Evolutionary conservation across 2,329 filamentous ascomycete genomes (phyloP).

Genomic region (Cladosporium sp.): DNA sequence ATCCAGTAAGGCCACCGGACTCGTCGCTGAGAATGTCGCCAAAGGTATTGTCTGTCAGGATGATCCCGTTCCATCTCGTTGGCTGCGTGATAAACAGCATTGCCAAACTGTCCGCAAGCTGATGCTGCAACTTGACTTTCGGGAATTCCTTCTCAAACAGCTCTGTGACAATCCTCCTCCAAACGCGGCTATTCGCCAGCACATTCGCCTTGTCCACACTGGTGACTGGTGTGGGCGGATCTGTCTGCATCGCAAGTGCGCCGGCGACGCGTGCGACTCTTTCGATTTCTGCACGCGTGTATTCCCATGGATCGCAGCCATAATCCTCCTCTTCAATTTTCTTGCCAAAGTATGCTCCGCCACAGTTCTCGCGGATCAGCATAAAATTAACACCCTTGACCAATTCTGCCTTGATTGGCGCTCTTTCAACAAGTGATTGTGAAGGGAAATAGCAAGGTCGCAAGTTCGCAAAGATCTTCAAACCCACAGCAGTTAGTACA

Average conservation of each 20-base stretch:
- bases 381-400: constrained; percentile 51
- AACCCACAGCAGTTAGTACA: background rate
- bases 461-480: constrained; percentile 51
- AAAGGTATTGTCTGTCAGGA: constrained; percentile 52
- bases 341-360: constrained; percentile 53
- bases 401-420: constrained; percentile 49
- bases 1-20: constrained; percentile 49
- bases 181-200: constrained; percentile 52
- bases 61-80: constrained; percentile 50
- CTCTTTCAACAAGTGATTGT: constrained; percentile 40
- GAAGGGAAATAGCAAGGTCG: constrained; percentile 51
- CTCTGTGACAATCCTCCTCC: constrained; percentile 47
- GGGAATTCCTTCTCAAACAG: constrained; percentile 47
- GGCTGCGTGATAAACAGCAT: constrained; percentile 53
- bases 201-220: constrained; percentile 57
- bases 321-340: constrained; percentile 48
- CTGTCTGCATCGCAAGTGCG: constrained; percentile 43
- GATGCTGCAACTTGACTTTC: constrained; percentile 46
- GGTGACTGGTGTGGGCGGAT: constrained; percentile 46
- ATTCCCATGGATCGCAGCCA: constrained; percentile 52
- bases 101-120: constrained; percentile 51
- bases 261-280: constrained; percentile 50
- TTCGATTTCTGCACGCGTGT: constrained; percentile 49
- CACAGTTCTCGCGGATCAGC: constrained; percentile 53
- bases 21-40: constrained; percentile 52